Percentiles rank a stretch among this genome's conserved stretches.
Conservation (phyloP, 2,329 filamentous ascomycete genomes). For the Tolypocladium endophyticum region DNA sequence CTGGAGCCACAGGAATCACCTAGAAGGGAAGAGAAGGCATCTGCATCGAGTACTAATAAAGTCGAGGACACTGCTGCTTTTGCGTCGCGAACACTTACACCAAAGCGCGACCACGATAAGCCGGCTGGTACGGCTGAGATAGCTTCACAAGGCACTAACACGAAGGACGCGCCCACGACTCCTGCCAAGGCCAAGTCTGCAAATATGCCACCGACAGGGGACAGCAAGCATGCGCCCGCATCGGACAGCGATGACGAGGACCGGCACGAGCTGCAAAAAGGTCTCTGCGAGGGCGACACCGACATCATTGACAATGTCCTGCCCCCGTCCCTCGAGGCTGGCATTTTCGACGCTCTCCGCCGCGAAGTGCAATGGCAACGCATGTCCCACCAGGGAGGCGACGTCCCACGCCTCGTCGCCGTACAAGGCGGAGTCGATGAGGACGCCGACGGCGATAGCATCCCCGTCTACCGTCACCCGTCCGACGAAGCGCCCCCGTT, state of each 20-base stretch:
- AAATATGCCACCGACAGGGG: neutral
- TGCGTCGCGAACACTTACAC: neutral
- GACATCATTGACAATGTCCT: slow-evolving; percentile 62
- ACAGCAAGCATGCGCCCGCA: neutral
- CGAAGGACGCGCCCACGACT: neutral
- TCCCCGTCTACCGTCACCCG: slow-evolving; percentile 91
- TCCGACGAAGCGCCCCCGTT: slow-evolving; percentile 78
- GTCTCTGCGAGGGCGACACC: slow-evolving; percentile 73
- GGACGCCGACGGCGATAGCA: slow-evolving; percentile 56
- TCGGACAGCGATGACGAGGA: slow-evolving; percentile 4
- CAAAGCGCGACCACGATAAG: neutral
- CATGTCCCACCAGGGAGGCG: slow-evolving; percentile 86
- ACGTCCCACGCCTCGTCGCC: slow-evolving; percentile 83
- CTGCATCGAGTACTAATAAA: neutral
- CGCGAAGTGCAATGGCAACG: slow-evolving; percentile 76
- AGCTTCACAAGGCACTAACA: neutral
- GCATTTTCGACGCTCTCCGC: slow-evolving; percentile 59
- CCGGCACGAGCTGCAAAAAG: slow-evolving; percentile 25
- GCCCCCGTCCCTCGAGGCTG: slow-evolving; percentile 39
- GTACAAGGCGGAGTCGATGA: slow-evolving; percentile 65
- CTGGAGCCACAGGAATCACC: slow-evolving; percentile 8
- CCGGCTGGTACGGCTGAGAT: neutral
- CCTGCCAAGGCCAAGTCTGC: neutral
- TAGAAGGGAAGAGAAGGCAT: neutral
- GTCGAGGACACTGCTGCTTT: neutral